Evolutionary conservation across 208 protist genomes (phyloP).

Genomic region (Crithidia bombi): DNA sequence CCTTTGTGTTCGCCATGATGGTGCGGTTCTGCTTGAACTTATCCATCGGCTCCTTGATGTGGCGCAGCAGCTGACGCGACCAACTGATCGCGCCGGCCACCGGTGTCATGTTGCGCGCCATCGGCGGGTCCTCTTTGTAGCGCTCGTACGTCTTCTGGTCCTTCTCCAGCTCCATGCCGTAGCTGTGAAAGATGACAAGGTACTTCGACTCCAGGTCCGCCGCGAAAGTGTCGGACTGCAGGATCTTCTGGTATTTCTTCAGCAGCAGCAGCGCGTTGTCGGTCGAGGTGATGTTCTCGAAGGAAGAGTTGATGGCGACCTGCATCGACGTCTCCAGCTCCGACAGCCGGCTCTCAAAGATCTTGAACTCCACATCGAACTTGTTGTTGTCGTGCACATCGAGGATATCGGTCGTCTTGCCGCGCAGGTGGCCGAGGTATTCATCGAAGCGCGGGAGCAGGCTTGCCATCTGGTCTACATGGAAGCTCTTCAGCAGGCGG

Average conservation of each 20-base stretch:
- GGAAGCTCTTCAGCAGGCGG: constrained; percentile 90
- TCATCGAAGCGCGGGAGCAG: constrained; percentile 94
- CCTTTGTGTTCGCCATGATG: constrained; percentile 95
- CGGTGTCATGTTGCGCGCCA: constrained; percentile 95
- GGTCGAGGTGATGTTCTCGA: constrained; percentile 95
- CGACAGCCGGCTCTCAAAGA: constrained; percentile 93
- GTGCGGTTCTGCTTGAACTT: constrained; percentile 95
- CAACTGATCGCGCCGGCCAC: constrained; percentile 96
- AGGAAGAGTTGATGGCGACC: constrained; percentile 95
- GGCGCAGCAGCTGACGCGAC: constrained; percentile 95
- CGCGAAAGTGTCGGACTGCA: constrained; percentile 92
- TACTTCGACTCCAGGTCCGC: constrained; percentile 95
- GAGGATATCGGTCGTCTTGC: constrained; percentile 95
- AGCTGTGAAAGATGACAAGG: constrained; percentile 97
- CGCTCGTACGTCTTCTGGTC: constrained; percentile 97
- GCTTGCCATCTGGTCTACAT: constrained; percentile 95
- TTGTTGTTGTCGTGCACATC: constrained; percentile 94
- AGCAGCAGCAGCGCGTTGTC: constrained; percentile 93
- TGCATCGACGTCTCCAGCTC: constrained; percentile 96
- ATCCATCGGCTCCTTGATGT: constrained; percentile 97
- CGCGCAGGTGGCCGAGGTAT: constrained; percentile 90
- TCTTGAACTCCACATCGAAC: constrained; percentile 97
- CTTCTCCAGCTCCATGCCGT: constrained; percentile 95
- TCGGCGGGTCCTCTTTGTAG: constrained; percentile 94
- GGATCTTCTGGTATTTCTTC: constrained; percentile 94